These are phyloP conservation scores for Blepharisma japonicum DNA, from an alignment of 73 alveolate species.

Conservation along the genomic window DNA sequence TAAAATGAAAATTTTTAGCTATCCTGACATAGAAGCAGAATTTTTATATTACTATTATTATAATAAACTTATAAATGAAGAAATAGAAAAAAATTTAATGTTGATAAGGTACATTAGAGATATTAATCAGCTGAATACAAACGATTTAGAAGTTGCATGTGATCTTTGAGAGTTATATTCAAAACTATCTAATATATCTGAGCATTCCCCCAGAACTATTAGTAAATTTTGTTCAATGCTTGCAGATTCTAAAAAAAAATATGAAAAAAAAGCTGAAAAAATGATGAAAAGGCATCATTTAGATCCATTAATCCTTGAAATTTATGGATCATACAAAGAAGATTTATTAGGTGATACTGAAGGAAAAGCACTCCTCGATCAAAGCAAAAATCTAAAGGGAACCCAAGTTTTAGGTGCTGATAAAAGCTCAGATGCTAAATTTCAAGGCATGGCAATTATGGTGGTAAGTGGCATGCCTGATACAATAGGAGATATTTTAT, in stretches of 20 bases:
- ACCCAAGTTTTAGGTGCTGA: neutral
- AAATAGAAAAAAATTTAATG: neutral
- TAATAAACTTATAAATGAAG: neutral
- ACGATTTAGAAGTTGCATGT: no score
- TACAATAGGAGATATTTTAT: constrained; percentile 1
- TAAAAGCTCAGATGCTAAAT: neutral
- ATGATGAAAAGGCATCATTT: no score
- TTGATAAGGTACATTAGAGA: neutral
- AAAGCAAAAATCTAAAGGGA: neutral
- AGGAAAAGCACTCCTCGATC: neutral
- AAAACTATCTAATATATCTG: no score
- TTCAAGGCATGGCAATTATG: neutral
- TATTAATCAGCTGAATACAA: neutral
- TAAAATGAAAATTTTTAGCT: neutral
- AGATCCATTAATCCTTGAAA: neutral
- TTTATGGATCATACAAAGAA: neutral
- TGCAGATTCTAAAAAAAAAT: neutral
- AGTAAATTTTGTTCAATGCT: no score
- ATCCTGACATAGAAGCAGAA: constrained; percentile 14
- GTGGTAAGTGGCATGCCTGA: neutral
- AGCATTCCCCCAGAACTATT: no score
- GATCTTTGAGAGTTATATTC: no score
- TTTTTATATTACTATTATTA: neutral
- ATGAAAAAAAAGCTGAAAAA: neutral
- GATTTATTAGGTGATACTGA: neutral